Evolutionary conservation across 2,329 filamentous ascomycete genomes (phyloP), one percentile per base, ranked within the genome.

Genomic region (Dothistroma pini): DNA sequence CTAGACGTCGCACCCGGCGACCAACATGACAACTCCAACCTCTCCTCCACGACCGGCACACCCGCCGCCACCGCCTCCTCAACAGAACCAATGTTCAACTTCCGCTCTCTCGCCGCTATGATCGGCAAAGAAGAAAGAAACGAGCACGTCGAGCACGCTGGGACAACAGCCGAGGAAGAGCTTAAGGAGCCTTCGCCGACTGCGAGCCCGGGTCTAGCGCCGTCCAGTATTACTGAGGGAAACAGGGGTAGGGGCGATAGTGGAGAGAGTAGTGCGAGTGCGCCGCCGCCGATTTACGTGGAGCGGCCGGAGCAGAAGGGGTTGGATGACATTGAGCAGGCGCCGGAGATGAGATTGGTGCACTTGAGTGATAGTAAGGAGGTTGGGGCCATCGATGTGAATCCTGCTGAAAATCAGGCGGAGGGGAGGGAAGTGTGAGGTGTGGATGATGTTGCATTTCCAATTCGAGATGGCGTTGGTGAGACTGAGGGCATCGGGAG

Each of bases 11-110:
- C 63, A 11, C 47, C 2, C 31, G 58, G 53, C 14, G 57, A 47
- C 16, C 61, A 63, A 32, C 44, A 58, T 14, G 58, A 66, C 31
- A 57, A 56, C 16, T 63, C 58, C 25, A 52, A 62, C 58, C 79
- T 78, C 58, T 54, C 51, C 2, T 54, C 48, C 53, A 34, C 59
- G 41, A 31, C 63, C 10, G 72, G 70, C 47, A 75, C 79, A 7
- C 82, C 83, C 25, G 44, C 41, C 78, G 81, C 4, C 80, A 81
- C 14, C 77, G 77, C 66, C 82, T 79, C 58, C 70, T 79, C 4
- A 81, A 82, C 51, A 78, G 93, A 97, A 72, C 86, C 91, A 2
- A 86, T 96, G 84, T 95, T 96, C 76, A 97, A 96, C 74, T 97
- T 97, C 72, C 83, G 87, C 59, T 96, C 91, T 68, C 78, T 97